These are phyloP conservation scores for Lactifluus subvellereus DNA, from an alignment of 768 basidiomycete genomes.

Conservation along the genomic window DNA sequence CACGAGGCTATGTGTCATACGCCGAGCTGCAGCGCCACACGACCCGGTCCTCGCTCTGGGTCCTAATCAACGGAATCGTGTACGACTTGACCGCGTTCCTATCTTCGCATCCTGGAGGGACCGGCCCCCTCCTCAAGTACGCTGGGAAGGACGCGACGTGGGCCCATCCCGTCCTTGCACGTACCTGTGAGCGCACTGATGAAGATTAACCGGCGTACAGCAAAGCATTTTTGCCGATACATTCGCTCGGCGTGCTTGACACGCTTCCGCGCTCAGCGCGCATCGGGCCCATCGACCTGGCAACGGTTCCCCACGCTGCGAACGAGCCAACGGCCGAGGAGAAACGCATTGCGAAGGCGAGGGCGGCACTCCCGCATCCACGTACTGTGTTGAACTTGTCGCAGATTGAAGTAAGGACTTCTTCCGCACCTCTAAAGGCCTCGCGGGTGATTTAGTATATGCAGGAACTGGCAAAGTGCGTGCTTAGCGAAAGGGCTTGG, in stretches of 20 bases:
- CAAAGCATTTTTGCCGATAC: slow-evolving; percentile 25
- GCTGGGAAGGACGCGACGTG: slow-evolving; percentile 88
- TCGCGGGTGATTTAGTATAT: not conserved
- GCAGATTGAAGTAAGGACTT: slow-evolving; percentile 28
- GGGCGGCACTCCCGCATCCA: slow-evolving; percentile 26
- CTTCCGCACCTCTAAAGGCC: not conserved
- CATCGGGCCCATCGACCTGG: slow-evolving; percentile 29
- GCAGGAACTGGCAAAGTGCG: slow-evolving; percentile 28
- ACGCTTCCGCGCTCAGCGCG: slow-evolving; percentile 27
- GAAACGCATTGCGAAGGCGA: slow-evolving; percentile 27
- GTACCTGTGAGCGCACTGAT: slow-evolving; percentile 8
- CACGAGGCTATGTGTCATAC: slow-evolving; percentile 9
- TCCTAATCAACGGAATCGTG: slow-evolving; percentile 20
- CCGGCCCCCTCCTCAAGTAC: slow-evolving; percentile 80
- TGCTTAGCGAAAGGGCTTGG: slow-evolving; percentile 29
- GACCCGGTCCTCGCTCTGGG: not conserved
- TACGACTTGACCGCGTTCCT: slow-evolving; percentile 20
- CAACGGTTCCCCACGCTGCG: slow-evolving; percentile 24
- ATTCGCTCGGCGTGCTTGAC: slow-evolving; percentile 22
- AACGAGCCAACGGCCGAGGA: slow-evolving; percentile 29
- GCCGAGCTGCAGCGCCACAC: slow-evolving; percentile 19
- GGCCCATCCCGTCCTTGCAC: slow-evolving; percentile 27
- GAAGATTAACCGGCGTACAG: slow-evolving; percentile 6
- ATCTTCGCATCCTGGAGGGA: slow-evolving; percentile 50
- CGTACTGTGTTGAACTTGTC: slow-evolving; percentile 28